These are phyloP conservation scores for Avena sativa DNA, from an alignment of 176 grass and related monocot species.

Conservation along the genomic window DNA sequence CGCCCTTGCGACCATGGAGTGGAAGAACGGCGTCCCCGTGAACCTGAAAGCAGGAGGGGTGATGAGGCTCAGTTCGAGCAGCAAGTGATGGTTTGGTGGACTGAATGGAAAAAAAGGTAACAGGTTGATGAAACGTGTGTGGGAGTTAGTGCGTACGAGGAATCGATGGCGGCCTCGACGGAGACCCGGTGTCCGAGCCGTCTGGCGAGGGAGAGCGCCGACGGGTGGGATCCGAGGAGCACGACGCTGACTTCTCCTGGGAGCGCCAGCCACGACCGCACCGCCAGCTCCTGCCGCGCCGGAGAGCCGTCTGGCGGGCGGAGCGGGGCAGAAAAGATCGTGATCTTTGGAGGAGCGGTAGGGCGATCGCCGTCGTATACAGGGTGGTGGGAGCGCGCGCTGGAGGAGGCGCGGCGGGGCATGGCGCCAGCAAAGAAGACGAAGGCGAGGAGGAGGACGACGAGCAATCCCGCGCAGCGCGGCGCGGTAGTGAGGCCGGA, in stretches of 20 bases:
- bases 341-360: conserved; percentile 24
- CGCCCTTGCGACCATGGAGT: conserved; percentile 75
- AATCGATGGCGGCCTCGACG: conserved; percentile 66
- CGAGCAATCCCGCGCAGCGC: neutral
- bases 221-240: conserved; percentile 62
- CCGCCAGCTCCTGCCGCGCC: conserved; percentile 70
- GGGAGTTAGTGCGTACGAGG: conserved; percentile 50
- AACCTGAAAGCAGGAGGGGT: conserved; percentile 60
- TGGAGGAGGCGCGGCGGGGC: conserved; percentile 10
- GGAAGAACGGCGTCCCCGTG: conserved; percentile 76
- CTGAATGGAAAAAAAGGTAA: too few species aligned
- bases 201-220: conserved; percentile 33
- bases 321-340: conserved; percentile 61
- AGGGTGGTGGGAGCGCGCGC: neutral
- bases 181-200: conserved; percentile 58
- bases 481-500: neutral
- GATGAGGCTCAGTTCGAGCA: neutral
- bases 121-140: too few species aligned
- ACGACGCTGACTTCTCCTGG: conserved; percentile 62
- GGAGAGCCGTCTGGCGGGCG: conserved; percentile 38
- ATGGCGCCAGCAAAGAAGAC: conserved; percentile 29
- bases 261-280: conserved; percentile 85
- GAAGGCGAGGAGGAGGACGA: conserved; percentile 31
- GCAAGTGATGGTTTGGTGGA: neutral
- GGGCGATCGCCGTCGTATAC: neutral